Conservation (phyloP, 495 filamentous ascomycete genomes). For the Schizothecium vesticola region DNA sequence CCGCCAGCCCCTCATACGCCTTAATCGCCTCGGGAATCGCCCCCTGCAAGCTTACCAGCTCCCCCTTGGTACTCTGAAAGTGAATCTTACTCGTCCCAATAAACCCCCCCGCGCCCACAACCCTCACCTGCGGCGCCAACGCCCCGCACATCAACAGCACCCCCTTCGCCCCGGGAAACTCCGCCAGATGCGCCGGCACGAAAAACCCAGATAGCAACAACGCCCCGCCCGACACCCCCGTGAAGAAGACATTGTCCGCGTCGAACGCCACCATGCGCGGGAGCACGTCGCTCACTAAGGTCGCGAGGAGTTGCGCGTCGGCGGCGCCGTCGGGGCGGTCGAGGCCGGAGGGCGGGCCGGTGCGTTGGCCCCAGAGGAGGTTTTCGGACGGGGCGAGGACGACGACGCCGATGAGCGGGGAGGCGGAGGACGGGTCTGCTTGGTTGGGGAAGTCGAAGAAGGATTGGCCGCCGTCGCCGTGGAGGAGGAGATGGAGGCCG, state of each 20-base stretch:
- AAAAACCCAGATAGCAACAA: constrained; percentile 46
- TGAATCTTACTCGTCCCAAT: constrained; percentile 36
- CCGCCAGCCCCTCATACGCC: constrained; percentile 42
- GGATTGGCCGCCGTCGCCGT: constrained; percentile 52
- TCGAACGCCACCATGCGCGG: constrained; percentile 44
- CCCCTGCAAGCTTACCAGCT: constrained; percentile 38
- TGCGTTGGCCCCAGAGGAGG: constrained; percentile 48
- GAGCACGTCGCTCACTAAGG: constrained; percentile 36
- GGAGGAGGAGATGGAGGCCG: constrained; percentile 45
- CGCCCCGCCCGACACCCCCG: constrained; percentile 42
- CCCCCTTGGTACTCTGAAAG: constrained; percentile 46
- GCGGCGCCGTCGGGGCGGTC: constrained; percentile 45
- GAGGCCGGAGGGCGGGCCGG: constrained; percentile 41
- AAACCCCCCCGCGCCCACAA: constrained; percentile 31
- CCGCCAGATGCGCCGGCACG: constrained; percentile 42
- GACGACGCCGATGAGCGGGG: constrained; percentile 39
- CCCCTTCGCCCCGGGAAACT: constrained; percentile 28
- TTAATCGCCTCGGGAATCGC: constrained; percentile 41
- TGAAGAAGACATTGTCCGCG: constrained; percentile 39
- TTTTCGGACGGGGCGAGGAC: constrained; percentile 45
- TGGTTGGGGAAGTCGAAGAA: constrained; percentile 54
- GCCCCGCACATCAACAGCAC: constrained; percentile 47
- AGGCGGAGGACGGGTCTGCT: constrained; percentile 34
- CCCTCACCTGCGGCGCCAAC: constrained; percentile 40
- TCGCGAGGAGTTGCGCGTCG: constrained; percentile 42